These are phyloP conservation scores for Phytophthora rubi DNA, from an alignment of 352 stramenopile species.

Conservation along the genomic window DNA sequence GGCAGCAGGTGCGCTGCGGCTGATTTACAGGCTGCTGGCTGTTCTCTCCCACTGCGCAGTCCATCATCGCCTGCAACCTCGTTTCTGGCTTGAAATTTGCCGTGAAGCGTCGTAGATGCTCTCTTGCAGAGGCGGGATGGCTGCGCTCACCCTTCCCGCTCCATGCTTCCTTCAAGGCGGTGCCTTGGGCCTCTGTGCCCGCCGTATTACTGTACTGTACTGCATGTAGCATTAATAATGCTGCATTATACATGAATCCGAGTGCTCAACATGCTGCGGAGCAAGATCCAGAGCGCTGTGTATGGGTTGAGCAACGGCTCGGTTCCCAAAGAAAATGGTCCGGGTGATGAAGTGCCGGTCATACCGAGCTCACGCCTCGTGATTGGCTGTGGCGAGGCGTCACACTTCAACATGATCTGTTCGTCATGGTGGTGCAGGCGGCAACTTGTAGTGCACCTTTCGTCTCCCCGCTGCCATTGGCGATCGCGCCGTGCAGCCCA, in stretches of 20 bases:
- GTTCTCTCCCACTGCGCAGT: slow-evolving; percentile 27
- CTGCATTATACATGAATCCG: too few relatives aligned
- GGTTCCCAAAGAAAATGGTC: not conserved
- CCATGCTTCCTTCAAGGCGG: not conserved
- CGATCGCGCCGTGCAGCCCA: not conserved
- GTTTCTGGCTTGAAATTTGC: slow-evolving; percentile 26
- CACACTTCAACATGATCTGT: slow-evolving; percentile 22
- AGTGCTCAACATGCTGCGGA: too few relatives aligned
- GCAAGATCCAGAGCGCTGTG: too few relatives aligned
- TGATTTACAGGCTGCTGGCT: slow-evolving; percentile 20
- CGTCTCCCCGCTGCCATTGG: not conserved
- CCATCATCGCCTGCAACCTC: slow-evolving; percentile 17
- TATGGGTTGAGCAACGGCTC: not conserved
- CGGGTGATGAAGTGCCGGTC: slow-evolving; percentile 3
- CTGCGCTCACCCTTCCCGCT: not conserved
- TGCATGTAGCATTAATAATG: too few relatives aligned
- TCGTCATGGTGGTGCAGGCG: not conserved
- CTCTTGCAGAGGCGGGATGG: slow-evolving; percentile 5
- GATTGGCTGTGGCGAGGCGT: slow-evolving; percentile 29
- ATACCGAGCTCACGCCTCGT: not conserved
- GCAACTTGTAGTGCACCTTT: not conserved
- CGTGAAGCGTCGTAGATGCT: slow-evolving; percentile 29
- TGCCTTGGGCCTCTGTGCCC: not conserved
- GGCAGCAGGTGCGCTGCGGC: not conserved
- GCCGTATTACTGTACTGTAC: not conserved